phyloP scores from a whole-genome alignment of 495 filamentous ascomycete genomes.

The Hypoxylon crocopeplum region DNA sequence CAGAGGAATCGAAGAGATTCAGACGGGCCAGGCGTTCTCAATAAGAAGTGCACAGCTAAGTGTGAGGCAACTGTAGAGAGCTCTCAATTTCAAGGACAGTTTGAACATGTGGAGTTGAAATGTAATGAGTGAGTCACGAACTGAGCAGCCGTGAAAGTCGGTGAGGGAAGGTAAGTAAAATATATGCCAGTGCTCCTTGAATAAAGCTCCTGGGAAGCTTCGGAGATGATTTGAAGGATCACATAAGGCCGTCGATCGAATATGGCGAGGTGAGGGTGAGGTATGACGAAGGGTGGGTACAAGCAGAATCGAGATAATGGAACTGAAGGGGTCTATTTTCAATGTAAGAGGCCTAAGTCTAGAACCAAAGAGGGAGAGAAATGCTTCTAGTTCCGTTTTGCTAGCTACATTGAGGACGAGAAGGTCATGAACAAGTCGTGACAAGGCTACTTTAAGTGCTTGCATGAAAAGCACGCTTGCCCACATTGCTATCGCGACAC shows the following conservation, averaged over 20 bases:
- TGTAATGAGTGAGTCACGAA: constrained; percentile 46
- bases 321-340: constrained; percentile 23
- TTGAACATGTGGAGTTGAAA: constrained; percentile 39
- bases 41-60: constrained; percentile 40
- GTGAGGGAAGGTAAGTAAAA: constrained; percentile 47
- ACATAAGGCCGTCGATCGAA: constrained; percentile 35
- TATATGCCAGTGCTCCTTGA: constrained; percentile 37
- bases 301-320: constrained; percentile 34
- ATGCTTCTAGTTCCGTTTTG: constrained; percentile 12
- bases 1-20: constrained; percentile 1
- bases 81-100: constrained; percentile 24
- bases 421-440: constrained; percentile 14
- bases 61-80: constrained; percentile 26
- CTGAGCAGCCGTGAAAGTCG: constrained; percentile 42
- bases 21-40: constrained; percentile 25
- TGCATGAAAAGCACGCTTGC: constrained; percentile 43
- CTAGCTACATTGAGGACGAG: constrained; percentile 19
- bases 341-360: constrained; percentile 26
- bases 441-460: constrained; percentile 44
- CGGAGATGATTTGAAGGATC: constrained; percentile 35
- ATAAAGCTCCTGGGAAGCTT: constrained; percentile 39
- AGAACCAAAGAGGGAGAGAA: constrained; percentile 32
- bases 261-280: constrained; percentile 32
- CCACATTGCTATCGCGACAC: background rate
- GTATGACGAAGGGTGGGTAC: constrained; percentile 36